phyloP scores from a whole-genome alignment of 371 early-diverging fungal genomes.

The Lichtheimia ramosa region DNA sequence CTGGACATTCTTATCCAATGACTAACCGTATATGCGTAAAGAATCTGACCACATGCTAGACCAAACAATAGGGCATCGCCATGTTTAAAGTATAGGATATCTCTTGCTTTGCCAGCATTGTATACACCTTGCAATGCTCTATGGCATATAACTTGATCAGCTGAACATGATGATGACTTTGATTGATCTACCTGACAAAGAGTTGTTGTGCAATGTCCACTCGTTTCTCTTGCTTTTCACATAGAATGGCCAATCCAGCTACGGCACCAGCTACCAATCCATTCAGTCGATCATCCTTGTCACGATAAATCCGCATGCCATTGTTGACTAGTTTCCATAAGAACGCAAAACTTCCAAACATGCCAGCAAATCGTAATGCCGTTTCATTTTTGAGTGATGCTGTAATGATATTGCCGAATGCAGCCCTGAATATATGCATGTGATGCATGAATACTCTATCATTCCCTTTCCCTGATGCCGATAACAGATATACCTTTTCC shows the following conservation, averaged over 20 bases:
- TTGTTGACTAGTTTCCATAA: conserved; percentile 77
- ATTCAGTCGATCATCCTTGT: conserved; percentile 62
- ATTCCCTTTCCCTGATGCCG: neutral
- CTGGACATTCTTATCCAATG: neutral
- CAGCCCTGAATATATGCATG: conserved; percentile 31
- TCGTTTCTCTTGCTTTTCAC: conserved; percentile 60
- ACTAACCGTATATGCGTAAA: conserved; percentile 68
- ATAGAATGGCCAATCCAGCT: conserved; percentile 58
- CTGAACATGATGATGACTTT: too few species aligned
- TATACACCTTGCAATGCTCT: conserved; percentile 62
- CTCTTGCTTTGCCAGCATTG: conserved; percentile 61
- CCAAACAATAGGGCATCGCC: conserved; percentile 67
- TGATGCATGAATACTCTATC: neutral
- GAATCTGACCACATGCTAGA: conserved; percentile 56
- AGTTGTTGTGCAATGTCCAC: conserved; percentile 68
- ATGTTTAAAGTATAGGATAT: conserved; percentile 63
- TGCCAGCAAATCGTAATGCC: conserved; percentile 65
- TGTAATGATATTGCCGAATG: conserved; percentile 34
- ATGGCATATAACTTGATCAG: neutral
- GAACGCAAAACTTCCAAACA: conserved; percentile 75
- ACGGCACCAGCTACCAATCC: conserved; percentile 60
- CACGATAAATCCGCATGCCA: conserved; percentile 54
- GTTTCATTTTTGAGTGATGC: conserved; percentile 55
- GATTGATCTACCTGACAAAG: conserved; percentile 49
- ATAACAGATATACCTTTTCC: conserved; percentile 37